phyloP scores from a whole-genome alignment of 2,329 filamentous ascomycete genomes.

The Trichoderma asperellum region DNA sequence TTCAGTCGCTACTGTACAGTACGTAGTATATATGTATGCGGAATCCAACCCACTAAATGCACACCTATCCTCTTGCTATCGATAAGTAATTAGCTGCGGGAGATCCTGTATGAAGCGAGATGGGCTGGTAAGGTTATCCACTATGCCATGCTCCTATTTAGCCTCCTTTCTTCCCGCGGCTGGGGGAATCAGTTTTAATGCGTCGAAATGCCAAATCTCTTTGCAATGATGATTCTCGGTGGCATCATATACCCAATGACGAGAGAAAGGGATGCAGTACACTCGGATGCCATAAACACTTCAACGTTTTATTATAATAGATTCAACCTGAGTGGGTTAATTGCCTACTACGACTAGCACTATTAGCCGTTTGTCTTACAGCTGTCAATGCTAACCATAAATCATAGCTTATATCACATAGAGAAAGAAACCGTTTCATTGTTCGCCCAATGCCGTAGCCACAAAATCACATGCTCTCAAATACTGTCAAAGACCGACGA shows the following conservation, averaged over 20 bases:
- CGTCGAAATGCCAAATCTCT: neutral
- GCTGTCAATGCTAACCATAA: neutral
- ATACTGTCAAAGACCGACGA: neutral
- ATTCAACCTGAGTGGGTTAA: neutral
- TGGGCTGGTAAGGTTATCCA: neutral
- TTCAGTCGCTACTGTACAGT: no score
- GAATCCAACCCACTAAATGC: neutral
- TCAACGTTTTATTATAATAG: neutral
- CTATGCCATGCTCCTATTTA: neutral
- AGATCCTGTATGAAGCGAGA: constrained; percentile 13
- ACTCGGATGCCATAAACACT: neutral
- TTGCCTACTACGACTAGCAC: no score
- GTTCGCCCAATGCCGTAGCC: neutral
- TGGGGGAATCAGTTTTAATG: neutral
- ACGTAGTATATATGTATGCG: neutral
- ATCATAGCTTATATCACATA: neutral
- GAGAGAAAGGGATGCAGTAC: neutral
- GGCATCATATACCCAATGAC: neutral
- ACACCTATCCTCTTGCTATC: neutral
- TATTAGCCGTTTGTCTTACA: neutral
- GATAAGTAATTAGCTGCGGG: neutral
- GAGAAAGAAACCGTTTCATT: neutral
- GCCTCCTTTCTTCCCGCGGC: neutral
- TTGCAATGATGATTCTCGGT: neutral
- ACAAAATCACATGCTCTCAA: neutral